These are phyloP conservation scores for Auricularia cornea DNA, from an alignment of 768 basidiomycete species.

Conservation along the genomic window DNA sequence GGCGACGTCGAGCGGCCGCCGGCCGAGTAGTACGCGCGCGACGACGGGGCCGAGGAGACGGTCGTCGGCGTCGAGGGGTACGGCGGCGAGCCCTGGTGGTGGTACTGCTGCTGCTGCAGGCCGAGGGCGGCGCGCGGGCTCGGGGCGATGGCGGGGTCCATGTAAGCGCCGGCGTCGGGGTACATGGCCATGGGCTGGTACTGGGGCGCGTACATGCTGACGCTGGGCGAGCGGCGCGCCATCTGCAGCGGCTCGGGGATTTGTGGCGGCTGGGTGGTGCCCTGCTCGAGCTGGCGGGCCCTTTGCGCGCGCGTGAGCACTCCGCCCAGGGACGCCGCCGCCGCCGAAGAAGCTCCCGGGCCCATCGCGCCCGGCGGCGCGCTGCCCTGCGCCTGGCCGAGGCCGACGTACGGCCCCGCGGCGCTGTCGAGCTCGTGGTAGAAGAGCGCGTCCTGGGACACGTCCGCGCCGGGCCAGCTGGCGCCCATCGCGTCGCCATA, in stretches of 20 bases:
- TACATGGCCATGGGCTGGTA: neutral
- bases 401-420: neutral
- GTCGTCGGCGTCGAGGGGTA: slow-evolving; percentile 1
- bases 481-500: neutral
- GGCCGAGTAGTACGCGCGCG: neutral
- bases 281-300: neutral
- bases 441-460: neutral
- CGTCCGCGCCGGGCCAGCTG: neutral
- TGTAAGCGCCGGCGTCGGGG: neutral
- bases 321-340: neutral
- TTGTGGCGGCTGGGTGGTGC: neutral
- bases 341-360: neutral
- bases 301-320: neutral
- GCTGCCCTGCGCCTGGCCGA: neutral
- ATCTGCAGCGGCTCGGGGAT: neutral
- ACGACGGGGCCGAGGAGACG: neutral
- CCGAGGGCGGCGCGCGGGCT: neutral
- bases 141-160: neutral
- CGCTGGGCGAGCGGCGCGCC: neutral
- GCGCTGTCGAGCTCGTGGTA: neutral
- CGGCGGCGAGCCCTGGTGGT: neutral
- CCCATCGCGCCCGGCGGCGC: neutral
- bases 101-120: too few species aligned
- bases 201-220: neutral
- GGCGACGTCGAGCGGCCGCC: slow-evolving; percentile 45